phyloP scores from a whole-genome alignment of 257 asterid species.

The Thymus mandschuricus region DNA sequence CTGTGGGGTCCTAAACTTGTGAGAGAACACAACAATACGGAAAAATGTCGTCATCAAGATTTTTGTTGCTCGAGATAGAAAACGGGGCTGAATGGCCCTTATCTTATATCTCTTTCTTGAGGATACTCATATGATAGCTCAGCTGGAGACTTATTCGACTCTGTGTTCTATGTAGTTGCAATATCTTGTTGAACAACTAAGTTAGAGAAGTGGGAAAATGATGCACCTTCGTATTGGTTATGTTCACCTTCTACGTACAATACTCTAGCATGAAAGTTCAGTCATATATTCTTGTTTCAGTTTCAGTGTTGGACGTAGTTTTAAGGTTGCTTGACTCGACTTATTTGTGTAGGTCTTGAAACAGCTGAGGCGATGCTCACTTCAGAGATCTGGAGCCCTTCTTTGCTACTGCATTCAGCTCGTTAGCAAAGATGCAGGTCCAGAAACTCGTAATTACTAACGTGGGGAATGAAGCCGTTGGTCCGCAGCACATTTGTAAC shows the following conservation, averaged over 20 bases:
- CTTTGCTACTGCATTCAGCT: conserved; percentile 32
- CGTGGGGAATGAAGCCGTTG: conserved; percentile 78
- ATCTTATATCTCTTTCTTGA: neutral
- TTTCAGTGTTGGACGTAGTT: too few relatives aligned
- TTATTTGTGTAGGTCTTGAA: conserved; percentile 36
- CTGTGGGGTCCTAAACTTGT: neutral
- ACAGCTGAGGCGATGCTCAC: conserved; percentile 24
- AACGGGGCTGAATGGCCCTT: neutral
- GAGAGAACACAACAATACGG: neutral
- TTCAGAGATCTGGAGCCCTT: conserved; percentile 30
- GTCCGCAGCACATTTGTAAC: conserved; percentile 59
- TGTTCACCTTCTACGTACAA: too few relatives aligned
- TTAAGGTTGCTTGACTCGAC: neutral
- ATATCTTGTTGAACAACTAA: too few relatives aligned
- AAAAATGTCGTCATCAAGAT: neutral
- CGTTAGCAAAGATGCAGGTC: conserved; percentile 43
- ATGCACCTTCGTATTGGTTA: too few relatives aligned
- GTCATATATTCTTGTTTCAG: too few relatives aligned
- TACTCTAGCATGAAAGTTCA: too few relatives aligned
- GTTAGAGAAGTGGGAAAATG: too few relatives aligned
- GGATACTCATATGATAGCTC: too few relatives aligned
- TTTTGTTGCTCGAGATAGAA: neutral
- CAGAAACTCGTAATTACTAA: conserved; percentile 33
- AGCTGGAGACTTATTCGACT: too few relatives aligned
- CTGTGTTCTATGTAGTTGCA: too few relatives aligned